Percentiles rank a stretch among this genome's conserved stretches.
Conservation (phyloP, 2,329 filamentous ascomycete species). For the Exophiala xenobiotica region DNA sequence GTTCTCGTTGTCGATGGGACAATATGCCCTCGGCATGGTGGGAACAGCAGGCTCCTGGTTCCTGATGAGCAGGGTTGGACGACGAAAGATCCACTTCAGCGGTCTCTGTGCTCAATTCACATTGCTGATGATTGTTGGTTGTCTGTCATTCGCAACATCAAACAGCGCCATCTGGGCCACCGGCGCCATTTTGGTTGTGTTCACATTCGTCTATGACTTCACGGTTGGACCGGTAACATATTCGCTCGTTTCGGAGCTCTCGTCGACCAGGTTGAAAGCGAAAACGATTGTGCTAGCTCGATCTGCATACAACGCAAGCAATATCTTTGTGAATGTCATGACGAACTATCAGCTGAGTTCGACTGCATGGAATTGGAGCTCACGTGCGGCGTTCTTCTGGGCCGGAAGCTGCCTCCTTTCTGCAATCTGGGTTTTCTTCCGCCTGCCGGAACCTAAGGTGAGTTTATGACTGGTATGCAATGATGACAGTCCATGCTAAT, state of each 20-base stretch:
- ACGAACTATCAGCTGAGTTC: slow-evolving; percentile 33
- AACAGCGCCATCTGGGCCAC: slow-evolving; percentile 28
- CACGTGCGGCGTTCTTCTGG: slow-evolving; percentile 42
- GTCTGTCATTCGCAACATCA: slow-evolving; percentile 15
- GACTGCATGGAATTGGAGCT: slow-evolving; percentile 39
- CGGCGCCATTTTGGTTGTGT: slow-evolving; percentile 53
- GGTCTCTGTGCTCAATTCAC: slow-evolving; percentile 33
- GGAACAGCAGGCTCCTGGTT: slow-evolving; percentile 54
- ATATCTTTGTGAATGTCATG: slow-evolving; percentile 44
- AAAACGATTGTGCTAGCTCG: slow-evolving; percentile 57
- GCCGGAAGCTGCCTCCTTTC: slow-evolving; percentile 36
- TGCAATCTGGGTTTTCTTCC: slow-evolving; percentile 42
- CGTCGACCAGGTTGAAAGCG: slow-evolving; percentile 53
- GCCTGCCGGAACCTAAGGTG: slow-evolving; percentile 44
- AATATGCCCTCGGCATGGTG: slow-evolving; percentile 60
- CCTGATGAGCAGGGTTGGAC: slow-evolving; percentile 39
- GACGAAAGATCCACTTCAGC: slow-evolving; percentile 41
- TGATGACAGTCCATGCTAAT: too few relatives aligned
- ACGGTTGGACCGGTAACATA: slow-evolving; percentile 56
- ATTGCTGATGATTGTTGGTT: slow-evolving; percentile 35
- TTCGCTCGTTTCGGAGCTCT: slow-evolving; percentile 53
- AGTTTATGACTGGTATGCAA: not conserved
- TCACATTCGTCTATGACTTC: slow-evolving; percentile 55
- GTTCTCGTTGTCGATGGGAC: slow-evolving; percentile 46
- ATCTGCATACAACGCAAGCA: slow-evolving; percentile 45